These are phyloP conservation scores for Penicillium antarcticum DNA, from an alignment of 495 filamentous ascomycete genomes.

Conservation along the genomic window DNA sequence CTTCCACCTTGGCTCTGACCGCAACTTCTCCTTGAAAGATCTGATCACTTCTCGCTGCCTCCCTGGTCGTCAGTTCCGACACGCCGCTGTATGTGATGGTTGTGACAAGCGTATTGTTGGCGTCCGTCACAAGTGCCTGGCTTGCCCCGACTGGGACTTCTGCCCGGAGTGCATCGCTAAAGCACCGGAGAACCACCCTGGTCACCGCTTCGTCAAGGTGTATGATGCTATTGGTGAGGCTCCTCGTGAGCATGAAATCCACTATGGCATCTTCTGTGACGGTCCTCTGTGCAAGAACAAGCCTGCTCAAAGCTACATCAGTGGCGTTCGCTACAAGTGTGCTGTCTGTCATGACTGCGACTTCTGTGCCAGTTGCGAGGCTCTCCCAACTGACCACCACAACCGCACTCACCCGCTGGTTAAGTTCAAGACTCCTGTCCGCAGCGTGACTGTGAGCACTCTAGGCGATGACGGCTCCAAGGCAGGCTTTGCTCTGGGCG, in stretches of 20 bases:
- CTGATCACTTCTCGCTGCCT: conserved; percentile 58
- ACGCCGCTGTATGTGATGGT: conserved; percentile 91
- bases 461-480: conserved; percentile 69
- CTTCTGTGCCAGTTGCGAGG: conserved; percentile 94
- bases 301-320: conserved; percentile 62
- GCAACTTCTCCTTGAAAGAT: conserved; percentile 37
- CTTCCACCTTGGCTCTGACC: conserved; percentile 51
- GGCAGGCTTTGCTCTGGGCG: conserved; percentile 64
- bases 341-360: conserved; percentile 95
- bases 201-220: conserved; percentile 87
- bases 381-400: conserved; percentile 76
- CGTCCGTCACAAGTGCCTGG: conserved; percentile 93
- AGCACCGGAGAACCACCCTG: conserved; percentile 66
- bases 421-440: conserved; percentile 93
- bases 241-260: conserved; percentile 48
- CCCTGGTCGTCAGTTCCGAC: conserved; percentile 76
- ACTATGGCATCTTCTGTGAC: conserved; percentile 91
- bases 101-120: conserved; percentile 88
- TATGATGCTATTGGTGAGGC: conserved; percentile 71
- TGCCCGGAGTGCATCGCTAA: conserved; percentile 73
- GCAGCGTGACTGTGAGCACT: conserved; percentile 84
- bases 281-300: conserved; percentile 78
- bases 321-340: conserved; percentile 91
- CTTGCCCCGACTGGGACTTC: conserved; percentile 97
- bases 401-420: conserved; percentile 94